Evolutionary conservation across 768 basidiomycete species (phyloP).

Genomic region (Astraeus odoratus): DNA sequence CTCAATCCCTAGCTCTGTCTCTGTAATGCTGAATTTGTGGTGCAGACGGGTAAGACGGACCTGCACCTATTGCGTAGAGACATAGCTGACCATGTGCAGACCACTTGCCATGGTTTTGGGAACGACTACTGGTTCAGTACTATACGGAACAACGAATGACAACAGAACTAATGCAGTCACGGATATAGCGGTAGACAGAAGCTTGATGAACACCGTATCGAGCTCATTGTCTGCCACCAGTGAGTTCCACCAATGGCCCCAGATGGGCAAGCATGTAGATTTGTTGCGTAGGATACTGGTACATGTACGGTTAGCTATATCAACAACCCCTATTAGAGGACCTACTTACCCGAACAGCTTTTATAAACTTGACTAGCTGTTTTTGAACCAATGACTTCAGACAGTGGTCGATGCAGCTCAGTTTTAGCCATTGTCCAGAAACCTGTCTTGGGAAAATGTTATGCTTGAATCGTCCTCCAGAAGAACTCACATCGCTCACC

Average conservation of each 20-base stretch:
- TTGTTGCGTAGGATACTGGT: slow-evolving; percentile 82
- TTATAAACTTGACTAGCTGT: slow-evolving; percentile 83
- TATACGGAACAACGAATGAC: neutral
- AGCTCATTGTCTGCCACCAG: slow-evolving; percentile 96
- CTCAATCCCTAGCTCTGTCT: slow-evolving; percentile 75
- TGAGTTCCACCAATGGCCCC: slow-evolving; percentile 84
- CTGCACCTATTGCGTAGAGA: slow-evolving; percentile 69
- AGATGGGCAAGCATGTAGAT: slow-evolving; percentile 90
- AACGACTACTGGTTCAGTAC: slow-evolving; percentile 46
- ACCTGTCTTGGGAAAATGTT: slow-evolving; percentile 39
- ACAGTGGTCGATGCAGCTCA: slow-evolving; percentile 78
- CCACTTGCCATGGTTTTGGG: slow-evolving; percentile 49
- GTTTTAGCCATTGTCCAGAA: slow-evolving; percentile 93
- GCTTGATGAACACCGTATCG: slow-evolving; percentile 87
- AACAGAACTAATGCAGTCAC: slow-evolving; percentile 52
- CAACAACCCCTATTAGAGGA: neutral
- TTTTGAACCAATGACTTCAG: slow-evolving; percentile 82
- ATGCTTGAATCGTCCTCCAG: neutral
- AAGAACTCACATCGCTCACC: slow-evolving; percentile 36
- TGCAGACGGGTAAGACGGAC: slow-evolving; percentile 75
- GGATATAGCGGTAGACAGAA: slow-evolving; percentile 70
- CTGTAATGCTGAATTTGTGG: slow-evolving; percentile 66
- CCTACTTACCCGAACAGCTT: slow-evolving; percentile 70
- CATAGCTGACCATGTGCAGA: slow-evolving; percentile 38
- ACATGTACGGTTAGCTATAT: neutral